Conservation (phyloP, 129 eudicot species). For the Saposhnikovia divaricata region DNA sequence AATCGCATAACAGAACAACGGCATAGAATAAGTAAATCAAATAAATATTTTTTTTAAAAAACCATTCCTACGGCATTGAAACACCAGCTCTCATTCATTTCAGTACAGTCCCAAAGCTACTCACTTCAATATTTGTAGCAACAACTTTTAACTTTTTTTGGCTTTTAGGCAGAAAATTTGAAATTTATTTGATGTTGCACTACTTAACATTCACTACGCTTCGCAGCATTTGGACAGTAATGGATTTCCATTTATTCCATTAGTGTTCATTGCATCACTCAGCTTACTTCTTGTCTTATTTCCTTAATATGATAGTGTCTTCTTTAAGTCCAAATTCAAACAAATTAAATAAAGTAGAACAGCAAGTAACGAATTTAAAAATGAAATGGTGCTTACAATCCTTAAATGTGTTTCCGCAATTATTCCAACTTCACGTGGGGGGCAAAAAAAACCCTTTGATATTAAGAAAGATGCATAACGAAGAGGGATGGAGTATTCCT, state of each 20-base stretch:
- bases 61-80: not conserved
- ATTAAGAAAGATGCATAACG: constrained; percentile 74
- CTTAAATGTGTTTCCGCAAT: constrained; percentile 73
- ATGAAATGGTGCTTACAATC: constrained; percentile 51
- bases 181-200: not conserved
- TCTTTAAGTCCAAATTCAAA: not conserved
- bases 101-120: not conserved
- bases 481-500: constrained; percentile 65
- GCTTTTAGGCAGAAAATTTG: not conserved
- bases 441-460: constrained; percentile 74
- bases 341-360: constrained; percentile 5
- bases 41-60: not conserved
- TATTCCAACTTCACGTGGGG: constrained; percentile 57
- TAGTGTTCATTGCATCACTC: not conserved
- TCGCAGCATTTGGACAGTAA: not conserved
- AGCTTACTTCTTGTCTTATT: not conserved
- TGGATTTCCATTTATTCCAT: not conserved
- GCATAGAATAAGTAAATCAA: not conserved
- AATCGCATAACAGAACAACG: not conserved
- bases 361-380: not conserved
- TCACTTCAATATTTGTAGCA: not conserved
- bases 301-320: not conserved
- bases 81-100: not conserved
- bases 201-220: not conserved
- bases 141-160: not conserved